Base-by-base conservation (phyloP, 257 asterid species). In the Paulownia fortunei region DNA sequence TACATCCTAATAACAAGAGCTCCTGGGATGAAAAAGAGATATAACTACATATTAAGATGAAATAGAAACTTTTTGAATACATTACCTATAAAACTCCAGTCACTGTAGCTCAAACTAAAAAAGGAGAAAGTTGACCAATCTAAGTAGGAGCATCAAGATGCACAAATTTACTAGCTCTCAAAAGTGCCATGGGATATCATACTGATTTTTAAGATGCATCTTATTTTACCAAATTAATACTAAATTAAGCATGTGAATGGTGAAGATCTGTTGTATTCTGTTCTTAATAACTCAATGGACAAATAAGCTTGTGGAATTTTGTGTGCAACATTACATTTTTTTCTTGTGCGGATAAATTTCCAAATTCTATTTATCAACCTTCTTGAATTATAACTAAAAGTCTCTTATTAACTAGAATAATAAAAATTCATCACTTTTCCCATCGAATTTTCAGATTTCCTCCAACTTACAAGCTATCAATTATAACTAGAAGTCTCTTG, bases 1-100 rank as follows among this genome's bases (percentile, higher is more conserved):
- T 77, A 58, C 85, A 84, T 77, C 97, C 97, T 60, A 89, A 82
- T 76, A 92, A 87, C 83, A 87, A 70, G 73, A 93, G 90, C 80
- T 93, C 98, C 98, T 92, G 89, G 39, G 61, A 81, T 26, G 52
- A 26, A 61, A 64, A 70, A 63, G 52, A 49, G 55, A 10, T 11
- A 62, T 21, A 58, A 54, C 9, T 10, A 24, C 58, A 74, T 76
- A 64, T 77, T 41, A 69, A 42, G 77, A 63, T 23, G 49, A 64
- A 11, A 55, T 15, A 49, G 30, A 66, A 47, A 80, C 69, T 26
- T 55, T 49, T 52, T 36, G 68, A 76, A 54, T 32, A 46, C 49
- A 4, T 42, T 44, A 23, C 80, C 47, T 34, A 72, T 6, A 49
- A 52, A 51, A 42, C 11, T 76, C 62, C 51, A 46, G 24, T 55